phyloP scores from a whole-genome alignment of 208 protist genomes.

The Trypanosomatidae sp. region DNA sequence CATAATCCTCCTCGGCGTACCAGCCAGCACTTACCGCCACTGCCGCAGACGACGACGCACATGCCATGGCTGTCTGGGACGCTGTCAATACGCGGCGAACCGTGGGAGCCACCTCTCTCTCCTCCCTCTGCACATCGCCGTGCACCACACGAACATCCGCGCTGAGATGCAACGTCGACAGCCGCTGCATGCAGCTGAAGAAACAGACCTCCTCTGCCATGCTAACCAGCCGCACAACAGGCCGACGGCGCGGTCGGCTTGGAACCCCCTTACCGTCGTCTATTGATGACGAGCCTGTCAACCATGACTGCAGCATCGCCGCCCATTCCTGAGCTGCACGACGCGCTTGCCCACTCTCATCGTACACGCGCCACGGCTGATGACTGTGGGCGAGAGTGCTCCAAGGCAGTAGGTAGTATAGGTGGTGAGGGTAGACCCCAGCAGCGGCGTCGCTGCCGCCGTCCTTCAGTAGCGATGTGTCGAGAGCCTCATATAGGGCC shows the following conservation, averaged over 20 bases:
- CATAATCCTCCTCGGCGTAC: constrained; percentile 29
- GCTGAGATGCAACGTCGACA: constrained; percentile 11
- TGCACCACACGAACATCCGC: constrained; percentile 15
- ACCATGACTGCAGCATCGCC: constrained; percentile 32
- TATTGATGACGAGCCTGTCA: constrained; percentile 6
- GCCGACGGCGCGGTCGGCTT: background rate
- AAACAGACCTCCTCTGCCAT: constrained; percentile 52
- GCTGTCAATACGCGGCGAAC: constrained; percentile 9
- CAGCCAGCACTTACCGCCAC: constrained; percentile 5
- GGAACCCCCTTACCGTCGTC: background rate
- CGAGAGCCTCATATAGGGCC: constrained; percentile 33
- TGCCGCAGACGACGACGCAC: background rate
- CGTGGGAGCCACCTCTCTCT: constrained; percentile 9
- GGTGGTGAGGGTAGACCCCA: background rate
- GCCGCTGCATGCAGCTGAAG: constrained; percentile 23
- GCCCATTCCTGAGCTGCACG: constrained; percentile 45
- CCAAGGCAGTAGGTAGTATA: constrained; percentile 70
- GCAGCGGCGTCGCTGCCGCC: background rate
- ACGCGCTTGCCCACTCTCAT: constrained; percentile 71
- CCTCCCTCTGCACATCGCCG: constrained; percentile 19
- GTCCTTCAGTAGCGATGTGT: background rate
- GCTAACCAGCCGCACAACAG: constrained; percentile 49
- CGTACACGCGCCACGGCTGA: constrained; percentile 78
- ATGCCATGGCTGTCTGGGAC: background rate
- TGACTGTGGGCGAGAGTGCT: constrained; percentile 56